Conservation (phyloP, 805 yeast genomes). For the Lipomyces anomalus region DNA sequence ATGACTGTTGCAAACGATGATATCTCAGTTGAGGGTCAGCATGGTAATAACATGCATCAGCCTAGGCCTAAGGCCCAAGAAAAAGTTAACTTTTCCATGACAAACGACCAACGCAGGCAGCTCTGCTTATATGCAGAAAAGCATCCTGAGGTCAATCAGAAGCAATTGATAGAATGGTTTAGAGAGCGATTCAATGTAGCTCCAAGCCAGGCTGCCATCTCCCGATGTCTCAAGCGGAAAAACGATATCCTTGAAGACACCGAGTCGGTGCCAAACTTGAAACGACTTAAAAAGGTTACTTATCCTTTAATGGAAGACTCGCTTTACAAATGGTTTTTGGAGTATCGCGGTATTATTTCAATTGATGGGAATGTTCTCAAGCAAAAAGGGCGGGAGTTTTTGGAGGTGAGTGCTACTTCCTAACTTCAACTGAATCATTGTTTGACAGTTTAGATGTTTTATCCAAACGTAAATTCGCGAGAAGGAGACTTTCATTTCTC, state of each 20-base stretch:
- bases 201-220: constrained; percentile 23
- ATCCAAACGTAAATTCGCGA: constrained; percentile 3
- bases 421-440: background rate
- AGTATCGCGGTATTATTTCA: constrained; percentile 12
- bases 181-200: constrained; percentile 7
- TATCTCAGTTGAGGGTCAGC: too few relatives aligned
- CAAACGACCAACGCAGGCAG: constrained; percentile 22
- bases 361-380: constrained; percentile 18
- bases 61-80: too few relatives aligned
- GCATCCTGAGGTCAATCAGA: constrained; percentile 19
- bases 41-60: too few relatives aligned
- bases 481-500: constrained; percentile 19
- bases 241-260: constrained; percentile 9
- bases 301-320: constrained; percentile 24
- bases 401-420: constrained; percentile 6
- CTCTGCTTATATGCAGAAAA: constrained; percentile 17
- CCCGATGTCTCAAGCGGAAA: constrained; percentile 22
- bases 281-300: constrained; percentile 18
- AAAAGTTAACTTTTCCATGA: constrained; percentile 18
- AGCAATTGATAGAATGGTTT: constrained; percentile 20
- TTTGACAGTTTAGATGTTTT: background rate
- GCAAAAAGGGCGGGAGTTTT: constrained; percentile 16
- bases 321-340: constrained; percentile 17
- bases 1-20: too few relatives aligned
- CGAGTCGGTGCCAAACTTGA: constrained; percentile 7